Percentiles rank a stretch among this genome's conserved stretches.
Conservation (phyloP, 306 rosid species). For the Cicer chorassanicum region DNA sequence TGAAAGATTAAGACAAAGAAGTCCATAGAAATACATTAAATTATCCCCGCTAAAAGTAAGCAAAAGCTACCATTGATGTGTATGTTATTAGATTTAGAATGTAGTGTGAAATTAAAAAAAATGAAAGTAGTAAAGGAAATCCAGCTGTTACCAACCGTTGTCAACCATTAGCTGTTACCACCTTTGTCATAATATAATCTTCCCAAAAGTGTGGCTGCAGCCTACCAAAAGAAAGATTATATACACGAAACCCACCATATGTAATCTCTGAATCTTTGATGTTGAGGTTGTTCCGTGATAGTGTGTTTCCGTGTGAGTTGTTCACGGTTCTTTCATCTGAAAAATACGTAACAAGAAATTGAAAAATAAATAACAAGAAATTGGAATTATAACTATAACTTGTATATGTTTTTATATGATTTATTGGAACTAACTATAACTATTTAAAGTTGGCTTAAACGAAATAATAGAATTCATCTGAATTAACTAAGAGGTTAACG, state of each 20-base stretch:
- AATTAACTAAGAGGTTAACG: background rate
- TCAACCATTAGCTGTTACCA: conserved; percentile 77
- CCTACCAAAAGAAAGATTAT: conserved; percentile 52
- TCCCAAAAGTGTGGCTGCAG: conserved; percentile 60
- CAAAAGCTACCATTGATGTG: conserved; percentile 42
- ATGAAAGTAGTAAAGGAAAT: conserved; percentile 55
- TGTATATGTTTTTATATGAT: background rate
- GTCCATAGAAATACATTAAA: conserved; percentile 73
- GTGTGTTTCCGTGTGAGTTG: conserved; percentile 9
- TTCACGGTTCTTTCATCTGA: conserved; percentile 44
- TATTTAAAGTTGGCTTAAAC: background rate
- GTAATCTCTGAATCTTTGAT: conserved; percentile 41
- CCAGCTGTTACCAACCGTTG: conserved; percentile 74
- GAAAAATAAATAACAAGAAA: background rate
- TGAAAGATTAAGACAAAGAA: conserved; percentile 64
- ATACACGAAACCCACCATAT: conserved; percentile 64
- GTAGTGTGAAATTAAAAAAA: conserved; percentile 38
- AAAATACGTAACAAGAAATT: too few relatives aligned
- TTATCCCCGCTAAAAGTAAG: conserved; percentile 51
- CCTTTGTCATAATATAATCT: conserved; percentile 66
- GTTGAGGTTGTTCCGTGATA: conserved; percentile 26
- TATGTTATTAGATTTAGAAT: conserved; percentile 16
- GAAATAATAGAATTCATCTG: conserved; percentile 9
- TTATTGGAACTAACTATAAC: background rate
- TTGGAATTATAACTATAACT: background rate